Evolutionary conservation across 164 flowering plant species (phyloP).

Genomic region (Magnolia officinalis): DNA sequence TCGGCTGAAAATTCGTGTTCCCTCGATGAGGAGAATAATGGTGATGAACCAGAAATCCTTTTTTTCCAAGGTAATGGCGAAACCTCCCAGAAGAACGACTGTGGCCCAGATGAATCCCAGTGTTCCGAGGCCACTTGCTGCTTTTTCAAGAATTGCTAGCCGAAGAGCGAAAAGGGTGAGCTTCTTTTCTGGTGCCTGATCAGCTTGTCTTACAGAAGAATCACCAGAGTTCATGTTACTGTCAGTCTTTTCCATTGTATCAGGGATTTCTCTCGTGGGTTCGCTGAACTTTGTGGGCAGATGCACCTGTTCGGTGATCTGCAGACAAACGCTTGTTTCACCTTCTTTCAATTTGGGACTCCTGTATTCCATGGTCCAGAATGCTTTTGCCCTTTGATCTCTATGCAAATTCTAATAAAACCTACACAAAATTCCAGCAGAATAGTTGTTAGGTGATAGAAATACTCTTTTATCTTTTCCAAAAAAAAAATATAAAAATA

Average conservation of each 20-base stretch:
- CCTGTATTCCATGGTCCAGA: constrained; percentile 10
- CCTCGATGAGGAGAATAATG: constrained; percentile 67
- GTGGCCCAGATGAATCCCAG: constrained; percentile 97
- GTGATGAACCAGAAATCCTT: constrained; percentile 91
- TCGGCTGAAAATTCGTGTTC: constrained; percentile 82
- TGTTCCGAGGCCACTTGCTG: constrained; percentile 85
- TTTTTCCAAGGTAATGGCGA: constrained; percentile 68
- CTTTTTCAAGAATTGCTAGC: constrained; percentile 73
- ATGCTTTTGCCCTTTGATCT: background rate
- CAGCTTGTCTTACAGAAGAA: constrained; percentile 14
- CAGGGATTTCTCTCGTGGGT: constrained; percentile 22
- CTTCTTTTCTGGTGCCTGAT: constrained; percentile 75
- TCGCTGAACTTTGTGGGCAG: constrained; percentile 25
- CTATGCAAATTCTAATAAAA: background rate
- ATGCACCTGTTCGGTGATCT: constrained; percentile 21
- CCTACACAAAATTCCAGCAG: constrained; percentile 1
- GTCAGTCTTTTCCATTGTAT: constrained; percentile 31
- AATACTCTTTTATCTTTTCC: background rate
- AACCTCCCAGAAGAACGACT: constrained; percentile 93
- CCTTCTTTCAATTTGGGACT: constrained; percentile 12
- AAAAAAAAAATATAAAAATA: background rate
- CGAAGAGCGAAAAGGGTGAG: constrained; percentile 89
- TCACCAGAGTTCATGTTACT: constrained; percentile 27
- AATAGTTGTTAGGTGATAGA: background rate
- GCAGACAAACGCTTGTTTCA: constrained; percentile 28